Base-by-base conservation (phyloP, 75 land plant genomes). In the Adiantum capillusveneris region DNA sequence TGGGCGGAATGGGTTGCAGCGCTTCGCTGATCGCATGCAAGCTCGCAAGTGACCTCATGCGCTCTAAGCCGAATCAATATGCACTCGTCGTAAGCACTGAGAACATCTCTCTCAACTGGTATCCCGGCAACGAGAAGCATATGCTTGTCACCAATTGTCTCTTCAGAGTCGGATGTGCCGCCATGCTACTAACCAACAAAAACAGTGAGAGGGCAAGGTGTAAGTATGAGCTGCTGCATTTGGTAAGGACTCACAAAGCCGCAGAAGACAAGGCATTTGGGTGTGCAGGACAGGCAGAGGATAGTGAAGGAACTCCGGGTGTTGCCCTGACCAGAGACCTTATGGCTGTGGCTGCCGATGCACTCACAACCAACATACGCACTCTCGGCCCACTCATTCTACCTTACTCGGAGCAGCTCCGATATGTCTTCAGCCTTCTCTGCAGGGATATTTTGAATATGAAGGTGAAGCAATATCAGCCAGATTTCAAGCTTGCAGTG, bases 81-180 rank as follows among this genome's bases (percentile, higher is more conserved):
- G 85, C 79, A 5, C 7, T 82, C 5, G 79, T 82, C 7, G 60
- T 82, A 49, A 75, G 75, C 39, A 75, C 84, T 2, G 86, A 83
- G 57, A 72, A 66, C 45, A 51, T 79, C 18, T 63, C 67, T 6
- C 65, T 53, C 20, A 83, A 77, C 67, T 79, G 82, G 82, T 83
- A 79, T 42, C 29, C 58, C 39, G 86, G 84, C 17, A 83, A 56
- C 42, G 67, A 81, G 21, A 54, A 59, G 43, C 64, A 71, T 18
- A 81, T 81, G 81, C 64, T 84, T 34, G 65, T 84, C 29, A 42
- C 78, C 31, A 84, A 84, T 60, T 84, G 85, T 45, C 71, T 84
- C 17, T 84, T 84, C 71, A 55, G 85, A 11, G 26, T 69, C 13
- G 86, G 86, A 16, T 77, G 85, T 34, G 71, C 75, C 17, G 80